Evolutionary conservation across 768 basidiomycete species (phyloP).

Genomic region (Krasilnikovozyma curviuscula): DNA sequence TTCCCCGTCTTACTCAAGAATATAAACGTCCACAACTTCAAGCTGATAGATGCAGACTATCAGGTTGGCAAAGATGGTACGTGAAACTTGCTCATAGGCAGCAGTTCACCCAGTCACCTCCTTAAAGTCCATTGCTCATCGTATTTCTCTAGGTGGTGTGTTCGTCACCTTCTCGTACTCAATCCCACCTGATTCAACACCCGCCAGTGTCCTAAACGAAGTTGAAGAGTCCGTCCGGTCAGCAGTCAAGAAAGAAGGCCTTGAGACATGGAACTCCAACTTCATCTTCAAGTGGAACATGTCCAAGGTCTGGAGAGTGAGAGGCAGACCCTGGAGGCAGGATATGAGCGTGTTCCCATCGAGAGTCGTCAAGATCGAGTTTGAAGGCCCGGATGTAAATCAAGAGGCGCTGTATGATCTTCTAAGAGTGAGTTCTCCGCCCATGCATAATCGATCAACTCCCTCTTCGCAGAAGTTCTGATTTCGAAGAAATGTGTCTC

Average conservation of each 20-base stretch:
- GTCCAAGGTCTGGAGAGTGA: slow-evolving; percentile 6
- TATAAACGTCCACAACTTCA: slow-evolving; percentile 1
- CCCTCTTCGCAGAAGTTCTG: background rate
- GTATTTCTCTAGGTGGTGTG: too few species aligned
- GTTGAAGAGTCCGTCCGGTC: too few species aligned
- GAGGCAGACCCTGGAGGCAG: slow-evolving; percentile 29
- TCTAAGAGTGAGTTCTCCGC: too few species aligned
- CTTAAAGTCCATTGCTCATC: too few species aligned
- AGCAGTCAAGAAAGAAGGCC: slow-evolving; percentile 4
- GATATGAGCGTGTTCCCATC: slow-evolving; percentile 73
- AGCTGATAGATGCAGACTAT: slow-evolving; percentile 2
- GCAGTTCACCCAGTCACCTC: too few species aligned
- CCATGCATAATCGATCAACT: too few species aligned
- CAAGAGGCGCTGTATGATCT: slow-evolving; percentile 34
- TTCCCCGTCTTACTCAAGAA: background rate
- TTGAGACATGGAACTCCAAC: slow-evolving; percentile 10
- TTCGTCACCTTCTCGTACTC: slow-evolving; percentile 5
- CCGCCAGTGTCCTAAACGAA: background rate
- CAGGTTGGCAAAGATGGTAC: slow-evolving; percentile 10
- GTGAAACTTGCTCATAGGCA: too few species aligned
- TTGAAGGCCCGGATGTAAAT: slow-evolving; percentile 70
- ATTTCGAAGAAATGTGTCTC: too few species aligned
- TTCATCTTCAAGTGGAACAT: too few species aligned
- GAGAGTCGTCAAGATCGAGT: slow-evolving; percentile 49
- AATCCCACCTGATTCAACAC: background rate